phyloP scores from a whole-genome alignment of 1,284 basidiomycete genomes.

The Austroboletus olivaceoglutinosus region DNA sequence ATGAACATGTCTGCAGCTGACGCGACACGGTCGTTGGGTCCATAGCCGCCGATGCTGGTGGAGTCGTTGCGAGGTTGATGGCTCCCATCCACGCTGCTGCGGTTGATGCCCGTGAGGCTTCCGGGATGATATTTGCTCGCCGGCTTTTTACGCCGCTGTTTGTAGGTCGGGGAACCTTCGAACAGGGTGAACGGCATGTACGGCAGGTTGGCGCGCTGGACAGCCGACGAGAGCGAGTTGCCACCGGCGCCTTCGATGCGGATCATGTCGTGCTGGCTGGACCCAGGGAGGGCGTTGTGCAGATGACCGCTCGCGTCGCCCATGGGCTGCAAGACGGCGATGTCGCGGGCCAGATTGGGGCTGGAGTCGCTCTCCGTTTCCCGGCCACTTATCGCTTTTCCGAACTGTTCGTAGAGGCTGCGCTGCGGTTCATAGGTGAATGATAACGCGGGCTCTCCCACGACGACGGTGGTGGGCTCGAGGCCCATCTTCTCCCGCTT shows the following conservation, averaged over 20 bases:
- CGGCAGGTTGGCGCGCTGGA: conserved; percentile 42
- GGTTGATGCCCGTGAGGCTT: conserved; percentile 22
- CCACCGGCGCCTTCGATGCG: conserved; percentile 26
- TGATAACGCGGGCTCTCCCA: conserved; percentile 78
- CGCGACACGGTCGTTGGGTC: conserved; percentile 31
- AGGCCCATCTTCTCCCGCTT: conserved; percentile 88
- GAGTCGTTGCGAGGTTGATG: conserved; percentile 14
- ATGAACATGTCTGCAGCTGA: conserved; percentile 65
- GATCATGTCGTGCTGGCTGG: conserved; percentile 21
- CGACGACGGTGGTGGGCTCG: conserved; percentile 75
- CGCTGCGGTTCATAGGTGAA: conserved; percentile 84
- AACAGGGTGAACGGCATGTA: conserved; percentile 75
- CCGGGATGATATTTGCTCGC: conserved; percentile 34
- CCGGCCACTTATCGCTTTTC: conserved; percentile 51
- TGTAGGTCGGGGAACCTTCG: conserved; percentile 81
- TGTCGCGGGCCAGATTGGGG: conserved; percentile 46
- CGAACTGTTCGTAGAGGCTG: conserved; percentile 85
- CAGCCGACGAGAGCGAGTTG: conserved; percentile 20
- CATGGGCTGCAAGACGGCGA: conserved; percentile 12
- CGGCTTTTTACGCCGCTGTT: conserved; percentile 79
- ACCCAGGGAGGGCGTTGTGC: background rate
- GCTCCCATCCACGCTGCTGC: conserved; percentile 24
- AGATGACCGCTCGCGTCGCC: conserved; percentile 13
- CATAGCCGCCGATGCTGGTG: conserved; percentile 37
- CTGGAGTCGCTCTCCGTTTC: conserved; percentile 41